These are phyloP conservation scores for Lyophyllum atratum DNA, from an alignment of 768 basidiomycete genomes.

Conservation along the genomic window DNA sequence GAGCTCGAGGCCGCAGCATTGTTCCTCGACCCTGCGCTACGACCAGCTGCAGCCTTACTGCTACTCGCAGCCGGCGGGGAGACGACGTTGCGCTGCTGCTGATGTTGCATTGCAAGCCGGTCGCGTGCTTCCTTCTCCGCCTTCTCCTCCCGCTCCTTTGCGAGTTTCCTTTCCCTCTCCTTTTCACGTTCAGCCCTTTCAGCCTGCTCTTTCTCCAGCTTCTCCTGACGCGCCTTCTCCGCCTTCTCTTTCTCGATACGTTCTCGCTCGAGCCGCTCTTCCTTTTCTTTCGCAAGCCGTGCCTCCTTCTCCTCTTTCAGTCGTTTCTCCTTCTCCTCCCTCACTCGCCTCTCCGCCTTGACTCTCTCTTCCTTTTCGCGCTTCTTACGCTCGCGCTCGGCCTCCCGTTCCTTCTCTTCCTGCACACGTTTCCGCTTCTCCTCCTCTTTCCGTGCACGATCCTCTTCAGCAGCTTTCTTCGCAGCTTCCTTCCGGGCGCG, in stretches of 20 bases:
- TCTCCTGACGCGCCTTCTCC: slow-evolving; percentile 32
- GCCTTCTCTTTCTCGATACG: slow-evolving; percentile 43
- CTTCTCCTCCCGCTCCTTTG: slow-evolving; percentile 31
- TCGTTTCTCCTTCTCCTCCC: slow-evolving; percentile 63
- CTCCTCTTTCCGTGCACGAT: slow-evolving; percentile 81
- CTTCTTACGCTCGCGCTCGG: slow-evolving; percentile 72
- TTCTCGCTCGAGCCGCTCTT: slow-evolving; percentile 52
- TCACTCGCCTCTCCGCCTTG: slow-evolving; percentile 72
- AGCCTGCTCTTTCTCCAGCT: slow-evolving; percentile 38
- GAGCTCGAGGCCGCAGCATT: slow-evolving; percentile 47
- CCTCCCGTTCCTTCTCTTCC: slow-evolving; percentile 81
- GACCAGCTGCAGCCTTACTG: slow-evolving; percentile 42
- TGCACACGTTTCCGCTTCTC: slow-evolving; percentile 73
- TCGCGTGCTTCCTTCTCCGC: slow-evolving; percentile 31
- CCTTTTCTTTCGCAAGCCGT: slow-evolving; percentile 63
- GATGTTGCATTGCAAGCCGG: slow-evolving; percentile 36
- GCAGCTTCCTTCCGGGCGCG: slow-evolving; percentile 73
- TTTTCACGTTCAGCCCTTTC: slow-evolving; percentile 40
- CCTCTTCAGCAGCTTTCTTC: slow-evolving; percentile 80
- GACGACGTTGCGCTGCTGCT: slow-evolving; percentile 53
- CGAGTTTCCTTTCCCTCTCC: slow-evolving; percentile 31
- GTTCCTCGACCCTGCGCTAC: slow-evolving; percentile 46
- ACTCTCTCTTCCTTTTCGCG: slow-evolving; percentile 75
- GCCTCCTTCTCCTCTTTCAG: slow-evolving; percentile 72
- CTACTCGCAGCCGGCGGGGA: slow-evolving; percentile 22